Conservation (phyloP, 352 stramenopile species). For the Phytophthora parvispora region DNA sequence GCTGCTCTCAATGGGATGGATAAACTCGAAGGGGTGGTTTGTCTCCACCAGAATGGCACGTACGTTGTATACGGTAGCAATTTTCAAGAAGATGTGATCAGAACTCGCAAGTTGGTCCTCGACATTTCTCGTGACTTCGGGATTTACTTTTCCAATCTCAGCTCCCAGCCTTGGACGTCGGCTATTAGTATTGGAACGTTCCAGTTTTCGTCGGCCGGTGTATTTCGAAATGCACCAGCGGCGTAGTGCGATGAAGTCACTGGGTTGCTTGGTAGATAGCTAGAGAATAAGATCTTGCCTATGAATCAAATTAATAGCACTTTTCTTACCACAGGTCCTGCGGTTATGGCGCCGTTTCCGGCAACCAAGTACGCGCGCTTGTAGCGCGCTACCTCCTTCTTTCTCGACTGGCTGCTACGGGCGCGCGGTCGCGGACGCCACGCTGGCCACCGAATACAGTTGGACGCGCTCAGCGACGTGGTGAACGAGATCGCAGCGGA, state of each 20-base stretch:
- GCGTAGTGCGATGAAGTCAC: neutral
- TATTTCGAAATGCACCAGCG: conserved; percentile 2
- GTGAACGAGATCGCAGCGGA: neutral
- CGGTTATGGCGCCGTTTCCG: neutral
- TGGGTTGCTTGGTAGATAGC: too few relatives aligned
- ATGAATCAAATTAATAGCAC: too few relatives aligned
- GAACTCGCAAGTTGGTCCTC: neutral
- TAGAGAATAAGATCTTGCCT: too few relatives aligned
- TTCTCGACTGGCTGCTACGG: neutral
- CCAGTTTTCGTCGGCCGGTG: conserved; percentile 12
- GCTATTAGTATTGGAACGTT: conserved; percentile 6
- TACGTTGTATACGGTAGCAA: conserved; percentile 7
- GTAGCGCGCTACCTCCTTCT: neutral
- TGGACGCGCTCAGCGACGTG: neutral
- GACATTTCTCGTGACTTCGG: neutral
- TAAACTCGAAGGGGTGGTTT: conserved; percentile 9
- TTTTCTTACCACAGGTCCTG: too few relatives aligned
- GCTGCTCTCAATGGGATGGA: neutral
- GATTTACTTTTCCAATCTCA: conserved; percentile 4
- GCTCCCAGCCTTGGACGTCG: neutral
- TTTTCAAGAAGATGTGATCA: conserved; percentile 11
- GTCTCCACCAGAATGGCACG: neutral
- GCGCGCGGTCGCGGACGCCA: neutral
- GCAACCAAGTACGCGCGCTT: neutral
- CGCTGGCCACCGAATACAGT: neutral